Evolutionary conservation across 108 stramenopile genomes (phyloP), one percentile per base, ranked within the genome.

Genomic region (Hondaea fermentalgiana): DNA sequence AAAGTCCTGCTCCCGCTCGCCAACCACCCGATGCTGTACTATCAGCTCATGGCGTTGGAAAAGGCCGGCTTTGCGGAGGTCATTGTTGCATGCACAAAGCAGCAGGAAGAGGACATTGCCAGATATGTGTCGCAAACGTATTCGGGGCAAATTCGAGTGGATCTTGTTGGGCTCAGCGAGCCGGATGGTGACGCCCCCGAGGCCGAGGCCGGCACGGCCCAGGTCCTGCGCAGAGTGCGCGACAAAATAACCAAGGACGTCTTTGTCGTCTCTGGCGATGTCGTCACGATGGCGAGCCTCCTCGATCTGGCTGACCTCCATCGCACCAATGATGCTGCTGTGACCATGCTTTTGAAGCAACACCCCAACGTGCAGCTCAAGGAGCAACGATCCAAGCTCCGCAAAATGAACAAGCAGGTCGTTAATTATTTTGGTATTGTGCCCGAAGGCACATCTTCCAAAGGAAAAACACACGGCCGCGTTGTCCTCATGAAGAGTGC

Each of bases 41-140:
- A 83, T 35, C 76, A 83, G 28, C 28, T 83, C 23, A 83, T 83
- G 76, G 76, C 76, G 4, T 23, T 83, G 19, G 76, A 83, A 35
- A 53, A 83, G 76, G 76, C 76, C 76, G 76, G 76, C n/a, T 83
- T 83, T 45, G 51, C 76, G 25, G 49, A 83, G n/a, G 76, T 23
- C 4, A 83, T 83, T 45, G 76, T 83, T 12, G 76, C 51, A 6
- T 47, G 45, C 45, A 53, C 76, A 23, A 83, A 83, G 28, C 17
- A 83, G 10, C 76, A 83, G 49, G 76, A 53, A 28, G 76, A 83
- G 4, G 76, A 83, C 2, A 6, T 83, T 45, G 51, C 49, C 76
- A 53, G 49, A 45, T 83, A 53, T 53, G 45, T 53, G 10, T 83
- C 76, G 4, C 49, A 83, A 35, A 16, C 6, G 45, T 83, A 83